A percentile compares a stretch with the other conserved stretches of the same genome.
Evolutionary conservation across 2,329 filamentous ascomycete genomes (phyloP).

Genomic region (Colletotrichum phormii): DNA sequence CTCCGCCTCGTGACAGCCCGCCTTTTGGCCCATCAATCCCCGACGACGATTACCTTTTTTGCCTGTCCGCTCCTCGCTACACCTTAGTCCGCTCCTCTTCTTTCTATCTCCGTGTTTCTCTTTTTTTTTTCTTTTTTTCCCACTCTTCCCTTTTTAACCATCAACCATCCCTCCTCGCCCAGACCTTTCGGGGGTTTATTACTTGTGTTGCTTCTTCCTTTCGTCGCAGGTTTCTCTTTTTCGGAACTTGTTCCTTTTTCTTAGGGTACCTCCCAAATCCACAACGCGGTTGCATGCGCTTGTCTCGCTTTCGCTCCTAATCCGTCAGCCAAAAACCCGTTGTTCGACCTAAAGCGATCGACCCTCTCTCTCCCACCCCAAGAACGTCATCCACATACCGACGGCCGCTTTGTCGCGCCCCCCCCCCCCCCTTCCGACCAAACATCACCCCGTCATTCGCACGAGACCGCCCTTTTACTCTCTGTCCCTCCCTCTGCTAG

Average conservation of each 20-base stretch:
- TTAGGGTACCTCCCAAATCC: neutral
- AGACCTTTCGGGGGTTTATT: neutral
- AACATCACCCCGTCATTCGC: conserved; percentile 26
- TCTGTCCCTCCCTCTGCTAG: conserved; percentile 16
- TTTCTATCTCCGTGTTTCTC: neutral
- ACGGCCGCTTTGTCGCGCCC: conserved; percentile 18
- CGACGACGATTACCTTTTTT: conserved; percentile 18
- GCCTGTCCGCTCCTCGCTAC: neutral
- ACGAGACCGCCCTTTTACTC: conserved; percentile 15
- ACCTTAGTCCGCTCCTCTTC: neutral
- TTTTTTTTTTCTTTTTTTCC: neutral
- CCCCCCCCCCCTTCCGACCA: conserved; percentile 13
- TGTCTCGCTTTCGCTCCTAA: conserved; percentile 2
- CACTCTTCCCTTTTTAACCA: conserved; percentile 13
- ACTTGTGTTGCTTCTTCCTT: neutral
- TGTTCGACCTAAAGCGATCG: conserved; percentile 2
- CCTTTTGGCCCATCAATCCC: conserved; percentile 8
- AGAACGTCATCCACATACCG: conserved; percentile 35
- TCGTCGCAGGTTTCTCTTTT: neutral
- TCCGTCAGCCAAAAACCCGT: neutral
- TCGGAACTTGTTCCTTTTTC: neutral
- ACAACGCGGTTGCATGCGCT: neutral
- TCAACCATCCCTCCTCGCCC: neutral
- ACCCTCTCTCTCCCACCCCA: conserved; percentile 1
- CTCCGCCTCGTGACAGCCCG: conserved; percentile 34